Percentiles rank a stretch among this genome's conserved stretches.
These are phyloP conservation scores for Pseudocercospora pini-densiflorae DNA, from an alignment of 2,329 filamentous ascomycete genomes.

Conservation along the genomic window DNA sequence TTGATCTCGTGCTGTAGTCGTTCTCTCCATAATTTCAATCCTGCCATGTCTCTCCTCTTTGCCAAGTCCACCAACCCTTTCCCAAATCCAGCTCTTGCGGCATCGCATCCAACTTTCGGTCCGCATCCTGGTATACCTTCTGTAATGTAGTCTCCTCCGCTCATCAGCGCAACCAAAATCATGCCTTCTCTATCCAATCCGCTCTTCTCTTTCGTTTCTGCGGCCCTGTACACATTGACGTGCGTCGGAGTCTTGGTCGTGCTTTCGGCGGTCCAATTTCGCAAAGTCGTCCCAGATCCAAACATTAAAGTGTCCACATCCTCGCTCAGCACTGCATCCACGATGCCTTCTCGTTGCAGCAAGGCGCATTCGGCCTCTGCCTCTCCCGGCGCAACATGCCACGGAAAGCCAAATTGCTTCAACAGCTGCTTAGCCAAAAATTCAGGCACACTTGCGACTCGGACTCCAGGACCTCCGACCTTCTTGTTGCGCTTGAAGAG, in stretches of 20 bases:
- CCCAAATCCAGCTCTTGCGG: slow-evolving; percentile 86
- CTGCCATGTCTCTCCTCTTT: slow-evolving; percentile 60
- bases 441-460: slow-evolving; percentile 69
- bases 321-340: slow-evolving; percentile 93
- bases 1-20: slow-evolving; percentile 74
- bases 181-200: slow-evolving; percentile 84
- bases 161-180: slow-evolving; percentile 93
- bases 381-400: slow-evolving; percentile 88
- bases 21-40: slow-evolving; percentile 72
- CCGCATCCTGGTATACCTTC: slow-evolving; percentile 88
- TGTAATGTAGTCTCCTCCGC: slow-evolving; percentile 90
- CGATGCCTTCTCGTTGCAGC: slow-evolving; percentile 77
- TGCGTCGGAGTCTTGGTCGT: slow-evolving; percentile 76
- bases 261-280: slow-evolving; percentile 78
- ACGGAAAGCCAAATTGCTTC: slow-evolving; percentile 80
- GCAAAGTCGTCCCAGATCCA: slow-evolving; percentile 26
- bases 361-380: slow-evolving; percentile 95
- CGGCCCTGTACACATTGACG: slow-evolving; percentile 76
- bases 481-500: slow-evolving; percentile 86
- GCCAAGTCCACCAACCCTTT: slow-evolving; percentile 69
- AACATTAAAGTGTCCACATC: slow-evolving; percentile 74
- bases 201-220: slow-evolving; percentile 57
- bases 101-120: slow-evolving; percentile 85
- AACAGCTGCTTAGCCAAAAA: slow-evolving; percentile 83
- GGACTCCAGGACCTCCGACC: slow-evolving; percentile 60